Evolutionary conservation across 1,139 yeast species (phyloP), one percentile per base, ranked within the genome.

Genomic region (Blastobotrys serpentis): DNA sequence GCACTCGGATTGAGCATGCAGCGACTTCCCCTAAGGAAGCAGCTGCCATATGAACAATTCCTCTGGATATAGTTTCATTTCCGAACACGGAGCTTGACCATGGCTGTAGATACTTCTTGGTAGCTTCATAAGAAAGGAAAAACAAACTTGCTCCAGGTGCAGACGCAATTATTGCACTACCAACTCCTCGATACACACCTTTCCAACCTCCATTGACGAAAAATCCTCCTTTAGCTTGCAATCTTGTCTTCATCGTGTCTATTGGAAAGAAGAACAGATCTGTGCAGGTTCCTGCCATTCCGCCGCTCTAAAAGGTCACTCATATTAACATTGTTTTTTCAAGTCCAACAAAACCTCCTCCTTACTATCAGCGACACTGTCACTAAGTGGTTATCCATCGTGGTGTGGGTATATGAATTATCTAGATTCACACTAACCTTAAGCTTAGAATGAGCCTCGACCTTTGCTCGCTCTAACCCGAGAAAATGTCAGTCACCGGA

Each of bases 211-310:
- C 98, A 67, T 90, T 92, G 18, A 69, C 73, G 65, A 88, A 86
- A 62, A 92, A 90, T 0, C 98, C 98, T 25, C 96, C 97, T 62
- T 82, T 82, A 29, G 98, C 98, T 66, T 92, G 99, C 14, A 92
- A 72, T 51, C 99, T 72, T 0, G 99, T 92, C 69, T 92, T 92
- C 54, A 92, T 61, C 1, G 99, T 94, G 60, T 94, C 99, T 42
- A 92, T 87, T 7, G 99, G 98, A 72, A 92, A 92, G 68, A 92
- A 92, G 6, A 86, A 89, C 42, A 92, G 73, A 69, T 92, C 99
- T 1, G 97, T 90, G 4, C 95, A 83, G 2, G 96, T 90, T 10
- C 98, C 98, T 1, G 98, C 97, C 56, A 95, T 83, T 14, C 88
- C 98, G 41, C 99, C 98, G 62, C 94, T 82, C 81, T 82, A 52